Conservation (phyloP, 1,139 yeast species). For the Arxiozyma slooffiae region DNA sequence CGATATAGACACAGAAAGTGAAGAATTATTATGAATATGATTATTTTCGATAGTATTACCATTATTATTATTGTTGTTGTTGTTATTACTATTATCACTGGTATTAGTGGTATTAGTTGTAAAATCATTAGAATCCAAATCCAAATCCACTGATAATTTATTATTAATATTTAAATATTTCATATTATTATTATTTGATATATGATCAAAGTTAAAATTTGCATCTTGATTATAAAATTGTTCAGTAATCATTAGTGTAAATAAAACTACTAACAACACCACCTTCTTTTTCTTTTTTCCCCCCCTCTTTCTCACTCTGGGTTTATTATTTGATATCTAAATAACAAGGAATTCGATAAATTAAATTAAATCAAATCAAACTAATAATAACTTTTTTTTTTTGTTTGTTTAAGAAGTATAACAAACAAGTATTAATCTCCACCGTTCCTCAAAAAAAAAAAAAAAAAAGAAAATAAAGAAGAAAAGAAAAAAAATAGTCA, state of each 20-base stretch:
- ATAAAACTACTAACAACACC: background rate
- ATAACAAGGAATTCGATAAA: too few relatives aligned
- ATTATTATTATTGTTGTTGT: background rate
- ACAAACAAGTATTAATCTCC: too few relatives aligned
- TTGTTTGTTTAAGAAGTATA: too few relatives aligned
- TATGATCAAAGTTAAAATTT: background rate
- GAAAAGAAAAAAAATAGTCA: too few relatives aligned
- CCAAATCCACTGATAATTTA: background rate
- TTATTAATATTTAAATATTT: background rate
- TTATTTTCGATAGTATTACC: background rate
- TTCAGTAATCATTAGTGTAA: background rate
- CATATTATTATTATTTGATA: background rate
- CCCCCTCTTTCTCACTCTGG: too few relatives aligned
- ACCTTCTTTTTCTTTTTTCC: background rate
- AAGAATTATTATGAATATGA: slow-evolving; percentile 1
- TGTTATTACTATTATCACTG: background rate
- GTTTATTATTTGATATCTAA: too few relatives aligned
- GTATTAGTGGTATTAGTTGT: too few relatives aligned
- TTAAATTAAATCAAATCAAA: too few relatives aligned
- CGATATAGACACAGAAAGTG: background rate
- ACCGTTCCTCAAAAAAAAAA: background rate
- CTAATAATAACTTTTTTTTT: too few relatives aligned
- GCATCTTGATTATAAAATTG: background rate
- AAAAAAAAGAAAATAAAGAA: too few relatives aligned
- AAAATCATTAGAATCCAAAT: background rate